Conservation (phyloP, 2,329 filamentous ascomycete species). For the Colletotrichum sp. region DNA sequence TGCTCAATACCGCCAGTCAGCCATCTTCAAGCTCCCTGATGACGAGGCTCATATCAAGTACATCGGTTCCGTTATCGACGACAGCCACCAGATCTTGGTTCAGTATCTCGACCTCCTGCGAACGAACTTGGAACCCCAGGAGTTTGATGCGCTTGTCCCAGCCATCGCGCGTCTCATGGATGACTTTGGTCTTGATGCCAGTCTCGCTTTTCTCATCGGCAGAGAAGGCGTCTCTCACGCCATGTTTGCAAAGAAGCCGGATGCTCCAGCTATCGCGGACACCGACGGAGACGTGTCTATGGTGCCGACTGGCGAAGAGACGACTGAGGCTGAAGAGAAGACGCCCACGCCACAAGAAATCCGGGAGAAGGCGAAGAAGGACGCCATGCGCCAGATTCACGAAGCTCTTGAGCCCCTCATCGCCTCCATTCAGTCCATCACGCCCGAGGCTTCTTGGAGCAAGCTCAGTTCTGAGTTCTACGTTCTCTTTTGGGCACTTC, state of each 20-base stretch:
- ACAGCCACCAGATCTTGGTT: constrained; percentile 82
- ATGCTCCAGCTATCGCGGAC: constrained; percentile 39
- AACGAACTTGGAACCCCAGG: constrained; percentile 74
- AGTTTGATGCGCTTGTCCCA: constrained; percentile 82
- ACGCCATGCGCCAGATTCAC: constrained; percentile 57
- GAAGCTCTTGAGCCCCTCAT: constrained; percentile 78
- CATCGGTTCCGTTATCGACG: constrained; percentile 85
- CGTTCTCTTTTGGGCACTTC: constrained; percentile 89
- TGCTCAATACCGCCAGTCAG: constrained; percentile 88
- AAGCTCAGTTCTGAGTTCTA: constrained; percentile 83
- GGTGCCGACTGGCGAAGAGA: constrained; percentile 27
- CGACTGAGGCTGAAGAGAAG: constrained; percentile 32
- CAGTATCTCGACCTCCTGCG: constrained; percentile 91
- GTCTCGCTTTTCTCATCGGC: constrained; percentile 84
- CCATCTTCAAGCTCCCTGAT: constrained; percentile 76
- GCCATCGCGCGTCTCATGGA: constrained; percentile 74
- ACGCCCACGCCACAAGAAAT: constrained; percentile 27
- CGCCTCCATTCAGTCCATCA: constrained; percentile 64
- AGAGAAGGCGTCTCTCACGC: constrained; percentile 75
- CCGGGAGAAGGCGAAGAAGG: constrained; percentile 37
- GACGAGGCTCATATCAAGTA: constrained; percentile 85
- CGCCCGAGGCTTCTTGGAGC: constrained; percentile 69
- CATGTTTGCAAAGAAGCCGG: constrained; percentile 45
- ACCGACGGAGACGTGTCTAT: constrained; percentile 64
- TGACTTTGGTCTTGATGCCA: constrained; percentile 80